Base-by-base conservation (phyloP, 106 monocot species). In the Posidonia australis region DNA sequence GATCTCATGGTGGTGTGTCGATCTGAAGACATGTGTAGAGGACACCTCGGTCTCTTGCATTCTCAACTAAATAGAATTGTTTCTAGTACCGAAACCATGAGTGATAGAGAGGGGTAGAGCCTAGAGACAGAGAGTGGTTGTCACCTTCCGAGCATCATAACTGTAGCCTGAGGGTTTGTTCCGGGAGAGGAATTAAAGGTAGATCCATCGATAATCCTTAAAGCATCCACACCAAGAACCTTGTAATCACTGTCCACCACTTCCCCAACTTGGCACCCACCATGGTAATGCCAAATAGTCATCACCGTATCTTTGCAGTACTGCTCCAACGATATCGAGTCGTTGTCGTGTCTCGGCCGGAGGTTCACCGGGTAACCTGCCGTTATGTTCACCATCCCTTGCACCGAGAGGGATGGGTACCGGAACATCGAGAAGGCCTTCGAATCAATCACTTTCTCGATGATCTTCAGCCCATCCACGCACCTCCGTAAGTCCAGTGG, bases 231-330 rank as follows among this genome's bases (percentile, higher is more conserved):
- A 17, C 88, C 85, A 20, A 85, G 9, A 14, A 86, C 86, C 23
- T 65, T 63, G 31, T 82, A 82, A 5, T 94, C 80, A 4, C 5
- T 0, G 54, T 86, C 81, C 0, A 94, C 83, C 3, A 94, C 93
- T 19, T 41, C 16, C 2, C 79, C 89, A 5, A 84, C 81, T 18
- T 86, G 81, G 56, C 89, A 89, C 0, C 93, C 93, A 3, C 93
- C 93, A 13, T 94, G 93, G 54, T 86, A 93, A 55, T 93, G 93
- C 93, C 93, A 93, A 6, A 93, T 93, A 3, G 93, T 93, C 83
- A 86, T 81, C 54, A 93, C 93, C 0, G 93, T 89, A 53, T 88
- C 92, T 59, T 58, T 82, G 51, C 86, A 86, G 65, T 60, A 86
- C 75, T 82, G 82, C 51, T 82, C 86, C 63, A 78, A 28, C 9